Conservation (phyloP, 768 basidiomycete genomes). For the Pleurotus salmoneostramineus region DNA sequence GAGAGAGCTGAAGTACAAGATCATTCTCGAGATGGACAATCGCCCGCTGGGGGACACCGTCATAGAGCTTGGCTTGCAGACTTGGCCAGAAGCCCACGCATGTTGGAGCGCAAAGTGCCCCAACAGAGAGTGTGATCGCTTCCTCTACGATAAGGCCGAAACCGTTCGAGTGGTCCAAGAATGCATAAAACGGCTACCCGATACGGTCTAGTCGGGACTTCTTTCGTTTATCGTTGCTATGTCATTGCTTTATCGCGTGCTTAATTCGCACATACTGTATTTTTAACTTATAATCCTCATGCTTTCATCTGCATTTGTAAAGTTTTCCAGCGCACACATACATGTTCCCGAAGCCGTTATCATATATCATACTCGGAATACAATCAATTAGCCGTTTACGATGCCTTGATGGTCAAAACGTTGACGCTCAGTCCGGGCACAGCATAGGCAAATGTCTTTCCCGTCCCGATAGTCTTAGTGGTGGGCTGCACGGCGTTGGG, state of each 20-base stretch:
- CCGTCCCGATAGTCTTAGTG: constrained; percentile 40
- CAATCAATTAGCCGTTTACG: constrained; percentile 7
- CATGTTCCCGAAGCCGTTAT: not conserved
- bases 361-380: not conserved
- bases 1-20: constrained; percentile 59
- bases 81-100: constrained; percentile 55
- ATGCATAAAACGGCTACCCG: constrained; percentile 48
- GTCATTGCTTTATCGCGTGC: no score
- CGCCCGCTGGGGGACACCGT: constrained; percentile 61
- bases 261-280: no score
- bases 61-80: constrained; percentile 38
- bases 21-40: constrained; percentile 53
- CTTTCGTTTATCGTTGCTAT: not conserved
- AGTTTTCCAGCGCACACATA: not conserved
- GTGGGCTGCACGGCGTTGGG: constrained; percentile 46
- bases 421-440: constrained; percentile 44
- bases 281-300: not conserved
- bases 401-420: constrained; percentile 31
- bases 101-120: constrained; percentile 60
- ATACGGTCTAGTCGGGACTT: constrained; percentile 17
- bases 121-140: constrained; percentile 36
- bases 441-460: constrained; percentile 49
- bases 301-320: not conserved
- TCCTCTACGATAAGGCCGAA: constrained; percentile 53
- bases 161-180: constrained; percentile 50